Evolutionary conservation across 129 eudicot species (phyloP), one percentile per base, ranked within the genome.

Genomic region (Ambrosia trifida): DNA sequence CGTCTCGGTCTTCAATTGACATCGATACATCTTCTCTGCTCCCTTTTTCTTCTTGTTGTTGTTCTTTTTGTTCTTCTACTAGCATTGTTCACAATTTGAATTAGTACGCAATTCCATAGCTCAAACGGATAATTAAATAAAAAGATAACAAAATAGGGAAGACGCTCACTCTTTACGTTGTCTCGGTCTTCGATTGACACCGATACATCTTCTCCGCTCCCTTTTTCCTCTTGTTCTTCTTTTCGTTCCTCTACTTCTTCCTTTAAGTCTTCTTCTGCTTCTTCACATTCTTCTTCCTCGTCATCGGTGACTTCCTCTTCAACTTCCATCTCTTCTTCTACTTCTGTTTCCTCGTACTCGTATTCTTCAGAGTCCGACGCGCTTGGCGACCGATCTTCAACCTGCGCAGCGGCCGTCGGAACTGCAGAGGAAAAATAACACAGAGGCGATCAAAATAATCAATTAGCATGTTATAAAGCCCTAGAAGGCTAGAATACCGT

Each of bases 261-360:
- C 0, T 40, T 10, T 40, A 7, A 8, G 2, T 40, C 44, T 40
- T 7, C 44, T 40, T 40, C 44, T 1, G 0, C 44, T 38, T 40
- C 44, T 0, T 40, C 43, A 0, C 1, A 7, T 36, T 5, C 43
- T 36, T 36, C 43, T 36, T 36, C 43, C 2, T 75, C 88, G 3
- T 83, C 90, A 6, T 69, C 87, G 65, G 78, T 78, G 30, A 70
- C 80, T 65, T 80, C 88, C 24, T 74, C 82, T 43, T 86, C 85
- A 17, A 66, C 76, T 64, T 82, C 80, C 33, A 72, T 82, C 58
- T 81, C 89, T n/a, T 78, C 80, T 31, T 85, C 89, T 6, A 78
- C 31, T 64, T 85, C 90, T 3, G 78, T 64, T 32, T 84, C 85
- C 12, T 80, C 82, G 70, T 86, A 86, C 76, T 87, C 89, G 81